Evolutionary conservation across 202 grass and related monocot genomes (phyloP).

Genomic region (Thinopyrum obtusiflorum): DNA sequence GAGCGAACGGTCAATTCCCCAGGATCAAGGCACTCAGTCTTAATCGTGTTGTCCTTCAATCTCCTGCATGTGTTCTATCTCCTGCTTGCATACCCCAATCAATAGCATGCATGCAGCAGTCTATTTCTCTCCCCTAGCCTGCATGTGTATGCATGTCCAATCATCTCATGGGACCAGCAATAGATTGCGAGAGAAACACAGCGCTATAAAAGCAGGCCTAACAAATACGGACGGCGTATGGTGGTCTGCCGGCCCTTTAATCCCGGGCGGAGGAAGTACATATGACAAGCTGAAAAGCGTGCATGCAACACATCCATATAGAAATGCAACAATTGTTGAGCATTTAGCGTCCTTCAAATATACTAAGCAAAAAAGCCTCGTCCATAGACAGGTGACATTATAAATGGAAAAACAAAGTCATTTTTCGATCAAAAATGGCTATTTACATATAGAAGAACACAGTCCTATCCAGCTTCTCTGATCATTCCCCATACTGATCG

Average conservation of each 20-base stretch:
- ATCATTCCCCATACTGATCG: background rate
- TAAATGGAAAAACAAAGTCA: background rate
- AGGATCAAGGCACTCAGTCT: too few species aligned
- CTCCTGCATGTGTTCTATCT: too few species aligned
- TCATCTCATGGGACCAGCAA: background rate
- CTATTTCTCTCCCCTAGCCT: background rate
- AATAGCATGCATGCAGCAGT: too few species aligned
- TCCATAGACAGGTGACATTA: constrained; percentile 7
- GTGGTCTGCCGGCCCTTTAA: background rate
- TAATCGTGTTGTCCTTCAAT: too few species aligned
- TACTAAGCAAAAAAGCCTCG: background rate
- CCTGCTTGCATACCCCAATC: too few species aligned
- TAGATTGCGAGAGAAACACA: background rate
- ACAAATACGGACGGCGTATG: background rate
- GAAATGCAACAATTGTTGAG: background rate
- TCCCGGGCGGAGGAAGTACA: background rate
- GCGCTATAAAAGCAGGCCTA: background rate
- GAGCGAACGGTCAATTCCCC: too few species aligned
- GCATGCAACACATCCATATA: constrained; percentile 21
- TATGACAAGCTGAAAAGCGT: background rate
- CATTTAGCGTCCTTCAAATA: constrained; percentile 11
- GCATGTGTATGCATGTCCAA: background rate
- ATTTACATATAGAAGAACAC: background rate
- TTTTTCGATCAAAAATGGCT: background rate
- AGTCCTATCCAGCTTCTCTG: background rate